A percentile compares a stretch with the other conserved stretches of the same genome.
Conservation (phyloP, 2,329 filamentous ascomycete genomes). For the Xylariomycetidae sp. region DNA sequence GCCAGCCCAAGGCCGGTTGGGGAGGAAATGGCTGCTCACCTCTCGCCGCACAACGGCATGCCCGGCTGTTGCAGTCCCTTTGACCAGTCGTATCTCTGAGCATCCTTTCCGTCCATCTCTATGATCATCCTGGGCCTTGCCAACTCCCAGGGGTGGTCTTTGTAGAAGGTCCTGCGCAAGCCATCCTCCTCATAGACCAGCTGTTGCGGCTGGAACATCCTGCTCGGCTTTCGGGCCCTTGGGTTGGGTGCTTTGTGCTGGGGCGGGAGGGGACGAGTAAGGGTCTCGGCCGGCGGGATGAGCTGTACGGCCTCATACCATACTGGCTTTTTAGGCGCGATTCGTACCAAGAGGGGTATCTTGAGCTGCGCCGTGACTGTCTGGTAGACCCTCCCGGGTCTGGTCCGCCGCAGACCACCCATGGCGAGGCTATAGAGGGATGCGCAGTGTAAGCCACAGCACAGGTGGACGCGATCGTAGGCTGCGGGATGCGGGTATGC, state of each 20-base stretch:
- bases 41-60: conserved; percentile 75
- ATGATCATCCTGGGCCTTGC: conserved; percentile 80
- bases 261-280: conserved; percentile 47
- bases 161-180: conserved; percentile 76
- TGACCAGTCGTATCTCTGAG: conserved; percentile 72
- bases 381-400: conserved; percentile 38
- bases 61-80: conserved; percentile 65
- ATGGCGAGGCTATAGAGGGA: conserved; percentile 18
- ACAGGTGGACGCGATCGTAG: neutral
- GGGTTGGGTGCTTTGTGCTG: conserved; percentile 35
- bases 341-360: conserved; percentile 23
- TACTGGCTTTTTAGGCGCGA: conserved; percentile 30
- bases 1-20: neutral
- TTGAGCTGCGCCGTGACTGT: conserved; percentile 32
- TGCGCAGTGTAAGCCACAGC: neutral
- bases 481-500: no score
- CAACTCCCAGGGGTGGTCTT: conserved; percentile 95
- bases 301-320: conserved; percentile 48
- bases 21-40: conserved; percentile 44
- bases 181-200: conserved; percentile 79
- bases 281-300: conserved; percentile 53
- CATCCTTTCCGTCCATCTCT: conserved; percentile 80
- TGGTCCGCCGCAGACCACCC: conserved; percentile 28
- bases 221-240: conserved; percentile 60
- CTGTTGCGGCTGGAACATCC: conserved; percentile 72